Conservation (phyloP, 495 filamentous ascomycete species). For the Apodospora peruviana region DNA sequence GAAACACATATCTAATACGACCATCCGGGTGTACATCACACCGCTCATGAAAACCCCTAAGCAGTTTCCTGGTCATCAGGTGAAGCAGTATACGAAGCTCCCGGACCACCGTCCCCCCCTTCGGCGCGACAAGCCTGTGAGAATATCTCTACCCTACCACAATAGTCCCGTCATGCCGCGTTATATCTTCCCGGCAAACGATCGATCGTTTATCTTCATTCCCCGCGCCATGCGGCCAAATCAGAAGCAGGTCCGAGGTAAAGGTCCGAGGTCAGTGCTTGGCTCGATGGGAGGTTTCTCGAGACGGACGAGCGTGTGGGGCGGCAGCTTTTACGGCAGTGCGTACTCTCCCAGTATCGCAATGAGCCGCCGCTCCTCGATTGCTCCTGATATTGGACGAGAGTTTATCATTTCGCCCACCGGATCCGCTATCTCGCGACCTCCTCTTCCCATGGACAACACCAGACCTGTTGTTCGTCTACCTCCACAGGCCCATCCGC, state of each 20-base stretch:
- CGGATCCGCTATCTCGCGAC: conserved; percentile 67
- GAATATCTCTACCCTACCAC: conserved; percentile 80
- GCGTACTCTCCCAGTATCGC: conserved; percentile 80
- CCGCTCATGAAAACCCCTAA: conserved; percentile 67
- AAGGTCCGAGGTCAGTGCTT: conserved; percentile 58
- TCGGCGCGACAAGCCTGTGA: conserved; percentile 92
- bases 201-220: conserved; percentile 97
- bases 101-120: conserved; percentile 93
- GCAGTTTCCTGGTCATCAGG: conserved; percentile 62
- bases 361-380: conserved; percentile 87
- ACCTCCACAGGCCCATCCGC: conserved; percentile 55
- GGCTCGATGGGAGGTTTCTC: conserved; percentile 62
- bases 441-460: conserved; percentile 53
- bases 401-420: conserved; percentile 71
- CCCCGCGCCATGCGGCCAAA: conserved; percentile 89
- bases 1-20: conserved; percentile 67
- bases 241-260: conserved; percentile 72
- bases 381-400: conserved; percentile 68
- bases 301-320: conserved; percentile 63
- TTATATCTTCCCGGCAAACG: conserved; percentile 84
- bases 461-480: conserved; percentile 79
- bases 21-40: conserved; percentile 69
- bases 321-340: conserved; percentile 63
- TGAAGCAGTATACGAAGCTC: conserved; percentile 84
- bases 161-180: conserved; percentile 49